Conservation (phyloP, 225 moss, liverwort and hornwort genomes). For the Sphagnum contortum region DNA sequence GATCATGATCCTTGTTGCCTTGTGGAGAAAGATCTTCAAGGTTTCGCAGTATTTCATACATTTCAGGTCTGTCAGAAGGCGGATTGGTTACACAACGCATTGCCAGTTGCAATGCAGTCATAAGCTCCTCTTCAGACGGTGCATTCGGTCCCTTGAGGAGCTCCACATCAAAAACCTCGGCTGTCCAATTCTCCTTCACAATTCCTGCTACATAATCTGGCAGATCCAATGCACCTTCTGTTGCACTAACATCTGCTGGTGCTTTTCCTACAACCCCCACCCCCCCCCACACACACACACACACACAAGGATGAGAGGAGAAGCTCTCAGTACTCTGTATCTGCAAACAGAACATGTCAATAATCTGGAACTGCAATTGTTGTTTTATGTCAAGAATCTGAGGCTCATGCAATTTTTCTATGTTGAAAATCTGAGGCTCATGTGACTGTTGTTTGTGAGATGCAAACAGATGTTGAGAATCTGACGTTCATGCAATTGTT, state of each 20-base stretch:
- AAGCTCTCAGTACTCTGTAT: too few relatives aligned
- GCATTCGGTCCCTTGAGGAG: slow-evolving; percentile 56
- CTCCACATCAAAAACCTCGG: slow-evolving; percentile 76
- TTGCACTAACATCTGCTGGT: slow-evolving; percentile 50
- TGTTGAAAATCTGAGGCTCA: too few relatives aligned
- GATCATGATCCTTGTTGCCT: neutral
- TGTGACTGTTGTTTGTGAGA: too few relatives aligned
- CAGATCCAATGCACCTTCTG: slow-evolving; percentile 61
- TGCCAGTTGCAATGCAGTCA: slow-evolving; percentile 77
- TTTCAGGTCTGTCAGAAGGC: slow-evolving; percentile 66
- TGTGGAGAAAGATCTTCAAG: slow-evolving; percentile 48
- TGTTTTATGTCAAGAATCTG: too few relatives aligned
- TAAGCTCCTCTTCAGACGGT: slow-evolving; percentile 68
- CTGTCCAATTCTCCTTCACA: slow-evolving; percentile 85
- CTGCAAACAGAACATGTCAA: too few relatives aligned
- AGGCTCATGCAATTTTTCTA: too few relatives aligned
- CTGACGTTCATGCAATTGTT: too few relatives aligned
- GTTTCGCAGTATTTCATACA: slow-evolving; percentile 45
- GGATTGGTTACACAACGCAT: slow-evolving; percentile 83
- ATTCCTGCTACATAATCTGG: slow-evolving; percentile 78
- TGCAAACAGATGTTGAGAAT: too few relatives aligned
- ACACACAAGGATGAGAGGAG: too few relatives aligned
- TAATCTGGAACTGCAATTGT: too few relatives aligned
- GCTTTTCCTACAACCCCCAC: slow-evolving; percentile 35
- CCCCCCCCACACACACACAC: too few relatives aligned